Conservation (phyloP, 305 asterid genomes). For the Plantago coronopus region DNA sequence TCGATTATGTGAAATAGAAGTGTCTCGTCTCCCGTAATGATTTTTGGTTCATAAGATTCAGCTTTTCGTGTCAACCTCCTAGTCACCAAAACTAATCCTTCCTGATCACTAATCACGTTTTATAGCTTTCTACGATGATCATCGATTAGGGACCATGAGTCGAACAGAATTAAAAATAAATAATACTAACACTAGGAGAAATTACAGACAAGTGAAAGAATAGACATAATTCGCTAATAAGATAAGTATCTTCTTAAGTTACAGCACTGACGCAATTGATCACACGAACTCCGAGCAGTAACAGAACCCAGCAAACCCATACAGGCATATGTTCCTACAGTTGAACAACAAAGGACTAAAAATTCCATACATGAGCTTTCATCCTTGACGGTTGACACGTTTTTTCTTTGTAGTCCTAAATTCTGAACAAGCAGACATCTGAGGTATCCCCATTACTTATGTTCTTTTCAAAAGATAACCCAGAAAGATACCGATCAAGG, state of each 20-base stretch:
- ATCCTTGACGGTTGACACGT: conserved; percentile 20
- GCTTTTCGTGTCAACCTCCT: no score
- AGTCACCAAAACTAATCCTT: no score
- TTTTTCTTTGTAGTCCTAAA: conserved; percentile 34
- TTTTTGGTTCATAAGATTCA: no score
- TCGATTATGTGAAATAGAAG: no score
- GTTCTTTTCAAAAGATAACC: conserved; percentile 80
- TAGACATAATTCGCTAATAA: neutral
- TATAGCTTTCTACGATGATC: no score
- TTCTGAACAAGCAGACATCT: conserved; percentile 29
- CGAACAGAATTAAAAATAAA: no score
- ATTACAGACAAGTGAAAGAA: neutral
- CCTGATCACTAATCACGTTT: no score
- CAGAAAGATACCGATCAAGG: conserved; percentile 68
- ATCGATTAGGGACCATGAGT: no score
- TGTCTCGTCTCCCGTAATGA: no score
- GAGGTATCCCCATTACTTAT: conserved; percentile 29
- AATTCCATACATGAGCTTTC: conserved; percentile 41
- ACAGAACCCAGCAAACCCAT: conserved; percentile 43
- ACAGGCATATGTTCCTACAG: conserved; percentile 39
- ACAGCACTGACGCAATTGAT: conserved; percentile 32
- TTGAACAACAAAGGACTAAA: conserved; percentile 41
- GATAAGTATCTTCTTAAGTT: conserved; percentile 26
- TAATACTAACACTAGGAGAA: no score
- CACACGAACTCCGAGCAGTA: conserved; percentile 40